Conservation (phyloP, 1,139 yeast genomes). For the Scheffersomyces lignicola region DNA sequence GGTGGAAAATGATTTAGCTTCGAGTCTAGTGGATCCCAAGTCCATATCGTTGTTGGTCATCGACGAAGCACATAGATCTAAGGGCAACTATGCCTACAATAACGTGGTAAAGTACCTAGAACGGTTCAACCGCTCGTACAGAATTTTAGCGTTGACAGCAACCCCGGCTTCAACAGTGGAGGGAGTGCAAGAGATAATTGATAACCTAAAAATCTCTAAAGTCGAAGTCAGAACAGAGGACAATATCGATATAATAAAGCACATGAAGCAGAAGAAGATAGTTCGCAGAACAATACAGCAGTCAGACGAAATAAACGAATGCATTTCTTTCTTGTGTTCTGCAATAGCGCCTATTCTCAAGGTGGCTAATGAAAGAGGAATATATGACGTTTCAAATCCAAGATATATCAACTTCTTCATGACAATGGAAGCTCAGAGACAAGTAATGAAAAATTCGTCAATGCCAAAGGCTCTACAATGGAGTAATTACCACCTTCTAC, state of each 20-base stretch:
- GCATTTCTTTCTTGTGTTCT: conserved; percentile 41
- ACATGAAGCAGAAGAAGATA: conserved; percentile 70
- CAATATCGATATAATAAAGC: conserved; percentile 75
- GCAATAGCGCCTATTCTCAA: conserved; percentile 68
- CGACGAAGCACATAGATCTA: conserved; percentile 95
- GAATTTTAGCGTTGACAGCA: conserved; percentile 88
- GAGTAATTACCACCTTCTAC: conserved; percentile 62
- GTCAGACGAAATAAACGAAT: conserved; percentile 52
- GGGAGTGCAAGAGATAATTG: conserved; percentile 82
- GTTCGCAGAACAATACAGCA: conserved; percentile 57
- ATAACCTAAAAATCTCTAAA: conserved; percentile 68
- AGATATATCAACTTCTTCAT: conserved; percentile 66
- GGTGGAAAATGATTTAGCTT: conserved; percentile 81
- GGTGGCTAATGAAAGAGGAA: conserved; percentile 61
- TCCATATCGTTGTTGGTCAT: conserved; percentile 73
- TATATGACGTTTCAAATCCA: conserved; percentile 67
- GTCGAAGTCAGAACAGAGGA: conserved; percentile 87
- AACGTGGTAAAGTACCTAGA: conserved; percentile 70
- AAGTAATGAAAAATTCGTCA: conserved; percentile 49
- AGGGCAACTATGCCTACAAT: conserved; percentile 86
- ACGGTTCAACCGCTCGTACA: conserved; percentile 63
- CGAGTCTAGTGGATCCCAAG: conserved; percentile 76
- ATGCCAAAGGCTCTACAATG: conserved; percentile 70
- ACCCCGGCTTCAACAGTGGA: conserved; percentile 91
- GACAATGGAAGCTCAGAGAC: conserved; percentile 69